A percentile compares a stretch with the other conserved stretches of the same genome.
These are phyloP conservation scores for Cicer bijugum DNA, from an alignment of 306 rosid genomes.

Conservation along the genomic window DNA sequence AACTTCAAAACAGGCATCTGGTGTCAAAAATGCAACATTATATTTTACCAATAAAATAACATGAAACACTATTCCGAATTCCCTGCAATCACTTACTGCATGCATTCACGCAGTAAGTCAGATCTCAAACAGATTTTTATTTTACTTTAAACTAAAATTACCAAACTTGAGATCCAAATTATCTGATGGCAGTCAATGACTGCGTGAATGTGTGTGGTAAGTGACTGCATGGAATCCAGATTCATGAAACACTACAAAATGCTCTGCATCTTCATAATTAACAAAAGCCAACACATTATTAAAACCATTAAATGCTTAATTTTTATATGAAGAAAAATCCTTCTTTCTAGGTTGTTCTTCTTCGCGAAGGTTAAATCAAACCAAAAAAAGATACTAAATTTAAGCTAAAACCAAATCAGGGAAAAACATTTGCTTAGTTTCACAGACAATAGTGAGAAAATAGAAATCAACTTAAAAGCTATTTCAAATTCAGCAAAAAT, in stretches of 20 bases:
- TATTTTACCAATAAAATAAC: not conserved
- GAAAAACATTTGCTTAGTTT: not conserved
- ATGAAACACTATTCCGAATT: not conserved
- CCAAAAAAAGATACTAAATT: not conserved
- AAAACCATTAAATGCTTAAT: not conserved
- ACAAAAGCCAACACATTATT: not conserved
- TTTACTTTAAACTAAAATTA: no score
- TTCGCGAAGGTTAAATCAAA: not conserved
- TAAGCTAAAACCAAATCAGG: not conserved
- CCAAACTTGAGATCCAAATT: no score
- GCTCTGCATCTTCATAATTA: constrained; percentile 15
- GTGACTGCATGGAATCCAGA: no score
- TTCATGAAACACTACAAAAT: not conserved
- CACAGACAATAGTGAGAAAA: not conserved
- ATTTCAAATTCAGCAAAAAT: not conserved
- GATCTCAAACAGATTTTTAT: no score
- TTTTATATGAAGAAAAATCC: not conserved
- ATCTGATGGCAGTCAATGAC: no score
- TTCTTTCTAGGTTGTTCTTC: not conserved
- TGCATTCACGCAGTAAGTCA: no score
- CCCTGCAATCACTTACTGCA: no score
- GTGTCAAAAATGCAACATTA: constrained; percentile 2
- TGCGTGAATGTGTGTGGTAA: no score
- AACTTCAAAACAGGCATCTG: not conserved
- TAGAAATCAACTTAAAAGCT: not conserved